Evolutionary conservation across 2,329 filamentous ascomycete genomes (phyloP).

Genomic region (Colletotrichum australisinense): DNA sequence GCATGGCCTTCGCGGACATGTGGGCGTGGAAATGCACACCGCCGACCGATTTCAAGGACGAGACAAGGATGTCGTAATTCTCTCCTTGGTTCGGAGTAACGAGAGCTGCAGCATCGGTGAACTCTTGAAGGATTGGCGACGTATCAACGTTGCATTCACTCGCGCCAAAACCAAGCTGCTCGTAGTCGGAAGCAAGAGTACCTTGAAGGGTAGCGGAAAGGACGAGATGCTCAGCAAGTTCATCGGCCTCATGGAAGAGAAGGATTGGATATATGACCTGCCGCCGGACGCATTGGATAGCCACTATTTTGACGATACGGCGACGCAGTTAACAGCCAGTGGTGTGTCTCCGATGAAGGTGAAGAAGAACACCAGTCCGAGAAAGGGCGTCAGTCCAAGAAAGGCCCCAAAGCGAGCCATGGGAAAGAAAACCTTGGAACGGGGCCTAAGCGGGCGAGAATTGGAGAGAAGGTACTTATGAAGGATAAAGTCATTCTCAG

Average conservation of each 20-base stretch:
- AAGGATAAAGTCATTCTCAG: conserved; percentile 76
- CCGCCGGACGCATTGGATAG: conserved; percentile 70
- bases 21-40: conserved; percentile 91
- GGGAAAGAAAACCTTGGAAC: conserved; percentile 59
- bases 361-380: conserved; percentile 17
- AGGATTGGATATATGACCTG: conserved; percentile 84
- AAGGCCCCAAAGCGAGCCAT: conserved; percentile 28
- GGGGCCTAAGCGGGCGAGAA: conserved; percentile 66
- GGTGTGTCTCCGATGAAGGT: conserved; percentile 24
- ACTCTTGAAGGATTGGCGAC: conserved; percentile 87
- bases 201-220: conserved; percentile 77
- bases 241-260: conserved; percentile 79
- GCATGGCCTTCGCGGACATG: conserved; percentile 70
- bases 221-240: conserved; percentile 84
- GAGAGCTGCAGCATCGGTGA: conserved; percentile 87
- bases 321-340: conserved; percentile 59
- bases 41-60: conserved; percentile 97
- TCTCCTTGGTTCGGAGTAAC: conserved; percentile 90
- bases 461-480: conserved; percentile 71
- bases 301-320: conserved; percentile 74
- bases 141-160: conserved; percentile 96
- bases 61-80: conserved; percentile 92
- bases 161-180: conserved; percentile 92
- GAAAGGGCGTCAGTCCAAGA: background rate
- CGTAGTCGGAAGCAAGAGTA: conserved; percentile 84